Conservation (phyloP, 495 filamentous ascomycete species). For the Penicillium riverlandense region DNA sequence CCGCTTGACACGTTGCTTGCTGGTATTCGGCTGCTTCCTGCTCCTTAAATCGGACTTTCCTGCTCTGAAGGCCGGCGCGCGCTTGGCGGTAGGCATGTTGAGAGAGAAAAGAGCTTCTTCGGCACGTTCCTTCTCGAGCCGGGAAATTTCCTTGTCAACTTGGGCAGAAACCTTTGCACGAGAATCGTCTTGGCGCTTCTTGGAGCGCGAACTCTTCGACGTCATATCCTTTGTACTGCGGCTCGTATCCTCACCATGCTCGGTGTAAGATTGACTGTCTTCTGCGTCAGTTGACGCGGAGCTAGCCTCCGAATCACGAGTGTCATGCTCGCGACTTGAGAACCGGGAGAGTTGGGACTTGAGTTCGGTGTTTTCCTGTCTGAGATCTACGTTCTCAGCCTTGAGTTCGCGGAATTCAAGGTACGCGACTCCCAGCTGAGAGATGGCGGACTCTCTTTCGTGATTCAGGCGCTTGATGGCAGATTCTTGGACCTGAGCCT, state of each 20-base stretch:
- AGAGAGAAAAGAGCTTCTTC: constrained; percentile 42
- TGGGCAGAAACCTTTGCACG: constrained; percentile 28
- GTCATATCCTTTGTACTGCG: constrained; percentile 30
- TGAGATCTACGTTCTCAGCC: constrained; percentile 44
- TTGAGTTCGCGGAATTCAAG: constrained; percentile 58
- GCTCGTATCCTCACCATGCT: constrained; percentile 22
- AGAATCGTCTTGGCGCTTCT: constrained; percentile 26
- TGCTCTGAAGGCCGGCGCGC: constrained; percentile 14
- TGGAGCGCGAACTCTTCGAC: constrained; percentile 26
- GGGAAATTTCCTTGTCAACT: constrained; percentile 38
- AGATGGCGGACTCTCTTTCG: constrained; percentile 59
- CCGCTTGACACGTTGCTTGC: constrained; percentile 40
- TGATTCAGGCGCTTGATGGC: constrained; percentile 51
- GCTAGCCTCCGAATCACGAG: constrained; percentile 22
- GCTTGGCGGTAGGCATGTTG: constrained; percentile 20
- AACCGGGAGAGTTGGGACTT: constrained; percentile 30
- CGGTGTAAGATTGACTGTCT: constrained; percentile 30
- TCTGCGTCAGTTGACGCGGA: constrained; percentile 21
- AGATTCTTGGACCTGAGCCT: constrained; percentile 52
- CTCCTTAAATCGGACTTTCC: constrained; percentile 10
- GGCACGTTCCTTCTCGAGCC: constrained; percentile 34
- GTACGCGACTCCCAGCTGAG: constrained; percentile 56
- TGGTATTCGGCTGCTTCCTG: constrained; percentile 32
- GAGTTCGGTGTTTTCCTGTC: constrained; percentile 41
- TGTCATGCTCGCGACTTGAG: constrained; percentile 21